Percentiles rank a stretch among this genome's conserved stretches.
Conservation (phyloP, 345 rosid genomes). For the Excoecaria cochinchinensis region DNA sequence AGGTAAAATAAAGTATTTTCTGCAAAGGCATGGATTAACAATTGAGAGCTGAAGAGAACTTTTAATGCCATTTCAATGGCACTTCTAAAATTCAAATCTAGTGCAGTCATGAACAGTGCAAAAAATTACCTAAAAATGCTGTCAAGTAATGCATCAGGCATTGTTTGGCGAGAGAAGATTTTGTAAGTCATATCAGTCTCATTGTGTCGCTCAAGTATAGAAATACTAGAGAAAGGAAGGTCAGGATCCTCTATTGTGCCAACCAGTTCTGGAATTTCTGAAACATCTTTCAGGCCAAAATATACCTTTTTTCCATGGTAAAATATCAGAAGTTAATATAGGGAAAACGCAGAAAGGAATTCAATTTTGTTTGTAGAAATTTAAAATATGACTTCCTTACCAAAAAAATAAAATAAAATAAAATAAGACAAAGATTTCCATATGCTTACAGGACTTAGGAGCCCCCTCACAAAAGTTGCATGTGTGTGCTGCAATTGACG, state of each 20-base stretch:
- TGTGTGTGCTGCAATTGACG: slow-evolving; percentile 87
- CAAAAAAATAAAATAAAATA: too few species aligned
- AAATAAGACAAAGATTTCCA: too few species aligned
- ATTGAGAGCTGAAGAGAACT: not conserved
- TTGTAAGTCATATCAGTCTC: slow-evolving; percentile 65
- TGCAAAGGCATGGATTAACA: not conserved
- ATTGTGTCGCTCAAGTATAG: slow-evolving; percentile 56
- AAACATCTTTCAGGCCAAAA: slow-evolving; percentile 57
- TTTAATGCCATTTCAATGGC: not conserved
- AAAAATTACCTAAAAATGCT: slow-evolving; percentile 73
- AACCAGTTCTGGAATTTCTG: slow-evolving; percentile 71
- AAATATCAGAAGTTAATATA: slow-evolving; percentile 19
- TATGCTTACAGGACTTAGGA: slow-evolving; percentile 72
- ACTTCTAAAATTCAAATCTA: not conserved
- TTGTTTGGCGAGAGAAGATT: slow-evolving; percentile 63
- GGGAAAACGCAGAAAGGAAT: not conserved
- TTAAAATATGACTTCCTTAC: not conserved
- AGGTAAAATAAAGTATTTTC: not conserved
- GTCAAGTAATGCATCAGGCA: slow-evolving; percentile 67
- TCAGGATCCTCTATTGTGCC: slow-evolving; percentile 77
- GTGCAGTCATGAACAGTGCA: not conserved
- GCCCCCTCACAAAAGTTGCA: slow-evolving; percentile 90
- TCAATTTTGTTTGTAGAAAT: not conserved
- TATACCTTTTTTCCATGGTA: slow-evolving; percentile 53
- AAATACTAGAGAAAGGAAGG: slow-evolving; percentile 81